Evolutionary conservation across 2,329 filamentous ascomycete genomes (phyloP), one percentile per base, ranked within the genome.

Genomic region (Coniochaeta sp.): DNA sequence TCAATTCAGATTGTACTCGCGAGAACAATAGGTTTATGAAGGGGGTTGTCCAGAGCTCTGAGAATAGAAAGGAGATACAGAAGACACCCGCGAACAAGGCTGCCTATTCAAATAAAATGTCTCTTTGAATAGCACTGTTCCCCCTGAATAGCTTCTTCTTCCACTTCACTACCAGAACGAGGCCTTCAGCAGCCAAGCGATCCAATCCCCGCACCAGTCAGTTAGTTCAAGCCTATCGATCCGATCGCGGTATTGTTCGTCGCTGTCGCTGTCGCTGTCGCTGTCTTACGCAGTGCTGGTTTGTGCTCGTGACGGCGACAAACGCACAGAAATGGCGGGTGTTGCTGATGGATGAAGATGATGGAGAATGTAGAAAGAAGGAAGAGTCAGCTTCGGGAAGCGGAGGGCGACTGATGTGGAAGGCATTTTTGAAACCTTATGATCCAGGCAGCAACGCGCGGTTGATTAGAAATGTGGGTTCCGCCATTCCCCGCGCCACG

Each of bases 1-100:
- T 81, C 76, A 81, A 81, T 81, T 81, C 73, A 80, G 77, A 80
- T 80, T 80, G 76, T 78, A 73, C 70, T 73, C 71, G 65, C 63
- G 64, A 70, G 66, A 70, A 70, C 62, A 72, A 67, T 65, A 63
- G 65, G 63, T 68, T 65, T 65, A 68, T 67, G 65, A 67, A 67
- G 67, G 61, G 64, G 61, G 64, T 55, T 55, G 34, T 56, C 28
- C 30, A 56, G 54, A 34, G 34, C 12, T 34, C 30, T 56, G 34
- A 38, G 50, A 65, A 64, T 64, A 67, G 63, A 62, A 68, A 69
- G 66, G 65, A 69, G 72, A 66, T 73, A 72, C 70, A 73, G 71
- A 69, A 68, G n/a, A 56, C 65, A 63, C 68, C 67, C 64, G 67
- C 66, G 62, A 62, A 59, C 62, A 59, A 60, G 65, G 64, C 62